Evolutionary conservation across 2,329 filamentous ascomycete genomes (phyloP), one percentile per base, ranked within the genome.

Genomic region (Trematosphaeria pertusa): DNA sequence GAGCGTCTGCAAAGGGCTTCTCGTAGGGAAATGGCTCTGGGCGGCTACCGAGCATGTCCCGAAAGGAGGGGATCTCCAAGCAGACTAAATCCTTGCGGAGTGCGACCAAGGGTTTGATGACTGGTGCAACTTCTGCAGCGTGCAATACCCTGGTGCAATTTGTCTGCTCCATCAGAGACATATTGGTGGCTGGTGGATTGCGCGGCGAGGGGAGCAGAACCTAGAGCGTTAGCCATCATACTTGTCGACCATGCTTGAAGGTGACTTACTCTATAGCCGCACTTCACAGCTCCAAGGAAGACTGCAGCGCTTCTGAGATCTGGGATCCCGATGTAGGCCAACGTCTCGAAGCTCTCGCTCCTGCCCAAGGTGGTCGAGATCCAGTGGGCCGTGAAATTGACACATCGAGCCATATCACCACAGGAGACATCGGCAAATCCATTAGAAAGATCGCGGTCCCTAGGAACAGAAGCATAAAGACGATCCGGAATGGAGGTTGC

Each of bases 141-240:
- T 53, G 43, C 11, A 51, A 28, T 10, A 54, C 10, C 15, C 40
- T 53, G 7, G 21, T 33, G 41, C 58, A 61, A 2, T 32, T n/a
- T 3, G 51, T 58, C 15, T 51, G 37, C 7, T 59, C 18, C 33
- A 62, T 40, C 17, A 62, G 43, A n/a, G 48, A 50, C 0, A 50
- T 21, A 17, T 54, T 48, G 20, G 43, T 53, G n/a, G 48, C 50
- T 10, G 50, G 20, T 14, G 48, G 49, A 33, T 60, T 60, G n/a
- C 55, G 49, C n/a, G 56, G 52, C 2, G 59, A 62, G 5, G 45
- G 46, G 2, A 60, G 39, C n/a, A 62, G 45, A 19, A 51, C 46
- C 55, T 58, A 15, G 3, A 8, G 11, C 2, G 10, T 39, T 43
- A 21, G 11, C 12, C 24, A 19, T 24, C 21, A 5, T 18, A 12